These are phyloP conservation scores for Metschnikowia colocasiae DNA, from an alignment of 805 yeast species.

Conservation along the genomic window DNA sequence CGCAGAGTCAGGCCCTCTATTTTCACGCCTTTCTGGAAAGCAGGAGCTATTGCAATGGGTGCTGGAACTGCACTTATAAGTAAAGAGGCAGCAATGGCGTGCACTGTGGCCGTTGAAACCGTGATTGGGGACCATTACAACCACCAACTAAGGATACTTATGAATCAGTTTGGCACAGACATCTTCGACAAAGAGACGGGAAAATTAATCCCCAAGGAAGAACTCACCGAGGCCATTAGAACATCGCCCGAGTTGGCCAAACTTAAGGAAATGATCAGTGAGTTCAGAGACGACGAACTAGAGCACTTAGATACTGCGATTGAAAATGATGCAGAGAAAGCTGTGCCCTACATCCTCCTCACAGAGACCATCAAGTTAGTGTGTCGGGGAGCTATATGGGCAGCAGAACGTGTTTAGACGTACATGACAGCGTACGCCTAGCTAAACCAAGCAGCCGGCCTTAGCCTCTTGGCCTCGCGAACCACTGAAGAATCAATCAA, in stretches of 20 bases:
- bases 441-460: too few species aligned
- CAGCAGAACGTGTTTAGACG: conserved; percentile 74
- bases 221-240: conserved; percentile 23
- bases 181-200: conserved; percentile 36
- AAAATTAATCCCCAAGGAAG: conserved; percentile 19
- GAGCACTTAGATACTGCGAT: conserved; percentile 95
- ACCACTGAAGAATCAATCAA: background rate
- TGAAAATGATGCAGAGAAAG: conserved; percentile 85
- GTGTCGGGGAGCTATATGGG: conserved; percentile 84
- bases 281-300: conserved; percentile 89
- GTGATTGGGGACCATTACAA: conserved; percentile 97
- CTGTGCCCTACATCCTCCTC: conserved; percentile 84
- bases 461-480: background rate
- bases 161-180: conserved; percentile 58
- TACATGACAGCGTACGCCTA: too few species aligned
- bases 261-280: conserved; percentile 60
- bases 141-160: conserved; percentile 74
- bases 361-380: conserved; percentile 84
- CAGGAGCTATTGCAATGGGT: conserved; percentile 86
- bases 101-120: conserved; percentile 98
- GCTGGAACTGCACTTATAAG: conserved; percentile 80
- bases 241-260: conserved; percentile 53
- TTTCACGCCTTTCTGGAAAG: conserved; percentile 89
- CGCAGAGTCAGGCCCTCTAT: conserved; percentile 88
- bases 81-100: conserved; percentile 98